Evolutionary conservation across 2,329 filamentous ascomycete genomes (phyloP).

Genomic region (Albophoma yamanashiensis): DNA sequence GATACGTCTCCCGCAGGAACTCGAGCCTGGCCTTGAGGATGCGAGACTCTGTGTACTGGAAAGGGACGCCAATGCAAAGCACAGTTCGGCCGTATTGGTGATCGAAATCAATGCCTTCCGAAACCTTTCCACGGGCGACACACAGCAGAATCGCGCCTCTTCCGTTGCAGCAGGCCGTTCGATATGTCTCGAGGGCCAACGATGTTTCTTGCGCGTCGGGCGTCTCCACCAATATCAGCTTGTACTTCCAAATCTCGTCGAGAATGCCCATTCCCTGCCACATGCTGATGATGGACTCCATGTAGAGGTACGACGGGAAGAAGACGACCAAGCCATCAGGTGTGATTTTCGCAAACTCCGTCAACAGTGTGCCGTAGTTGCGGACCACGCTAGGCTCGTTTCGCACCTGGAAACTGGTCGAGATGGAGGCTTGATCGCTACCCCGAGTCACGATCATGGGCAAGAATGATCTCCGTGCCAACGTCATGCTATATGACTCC

Average conservation of each 20-base stretch:
- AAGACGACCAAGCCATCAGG: slow-evolving; percentile 98
- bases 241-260: slow-evolving; percentile 98
- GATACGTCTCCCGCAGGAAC: slow-evolving; percentile 93
- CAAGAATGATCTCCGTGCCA: slow-evolving; percentile 87
- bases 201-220: slow-evolving; percentile 96
- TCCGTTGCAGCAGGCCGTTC: slow-evolving; percentile 95
- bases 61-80: slow-evolving; percentile 91
- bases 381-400: slow-evolving; percentile 95
- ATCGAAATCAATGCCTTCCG: slow-evolving; percentile 97
- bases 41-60: slow-evolving; percentile 96
- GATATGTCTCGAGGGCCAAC: slow-evolving; percentile 88
- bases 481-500: slow-evolving; percentile 95
- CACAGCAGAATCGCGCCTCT: slow-evolving; percentile 87
- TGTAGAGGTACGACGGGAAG: slow-evolving; percentile 96
- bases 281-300: slow-evolving; percentile 98
- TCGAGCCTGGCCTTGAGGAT: slow-evolving; percentile 93
- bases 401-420: slow-evolving; percentile 87
- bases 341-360: slow-evolving; percentile 91
- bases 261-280: slow-evolving; percentile 99
- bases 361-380: slow-evolving; percentile 88
- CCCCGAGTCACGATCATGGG: slow-evolving; percentile 96
- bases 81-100: slow-evolving; percentile 96
- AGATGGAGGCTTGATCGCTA: slow-evolving; percentile 86
- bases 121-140: slow-evolving; percentile 93
- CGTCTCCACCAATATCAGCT: slow-evolving; percentile 94